Conservation (phyloP, 2,329 filamentous ascomycete genomes). For the Nannizziopsis arthrosporioides region DNA sequence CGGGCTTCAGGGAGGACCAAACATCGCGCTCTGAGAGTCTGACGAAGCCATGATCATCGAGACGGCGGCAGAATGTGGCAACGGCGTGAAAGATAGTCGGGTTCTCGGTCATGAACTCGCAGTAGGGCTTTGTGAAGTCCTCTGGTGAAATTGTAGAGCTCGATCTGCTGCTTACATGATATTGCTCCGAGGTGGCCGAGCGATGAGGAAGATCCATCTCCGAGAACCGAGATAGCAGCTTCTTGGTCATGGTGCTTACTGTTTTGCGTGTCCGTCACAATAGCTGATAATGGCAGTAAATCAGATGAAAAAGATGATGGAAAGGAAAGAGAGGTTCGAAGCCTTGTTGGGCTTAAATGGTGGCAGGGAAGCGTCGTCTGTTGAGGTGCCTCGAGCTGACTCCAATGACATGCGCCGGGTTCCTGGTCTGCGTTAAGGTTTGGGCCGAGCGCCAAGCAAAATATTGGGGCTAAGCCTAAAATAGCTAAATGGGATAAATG, state of each 20-base stretch:
- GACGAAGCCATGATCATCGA: slow-evolving; percentile 60
- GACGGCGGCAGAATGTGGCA: slow-evolving; percentile 60
- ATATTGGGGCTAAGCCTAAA: neutral
- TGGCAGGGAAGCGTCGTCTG: no score
- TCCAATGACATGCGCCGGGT: neutral
- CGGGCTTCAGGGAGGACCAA: slow-evolving; percentile 61
- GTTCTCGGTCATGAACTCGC: slow-evolving; percentile 75
- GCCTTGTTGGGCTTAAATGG: no score
- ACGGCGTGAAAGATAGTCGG: slow-evolving; percentile 92
- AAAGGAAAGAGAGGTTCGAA: no score
- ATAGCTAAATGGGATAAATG: neutral
- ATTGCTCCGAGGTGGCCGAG: neutral
- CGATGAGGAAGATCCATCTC: neutral
- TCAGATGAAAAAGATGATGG: no score
- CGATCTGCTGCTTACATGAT: neutral
- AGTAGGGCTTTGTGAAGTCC: slow-evolving; percentile 70
- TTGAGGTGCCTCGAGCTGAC: no score
- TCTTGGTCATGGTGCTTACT: slow-evolving; percentile 1
- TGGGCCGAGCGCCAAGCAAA: no score
- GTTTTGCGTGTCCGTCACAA: no score
- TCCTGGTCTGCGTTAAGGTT: neutral
- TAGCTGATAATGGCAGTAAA: no score
- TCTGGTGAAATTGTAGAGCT: slow-evolving; percentile 29
- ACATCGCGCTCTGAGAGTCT: slow-evolving; percentile 64
- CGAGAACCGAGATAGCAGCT: slow-evolving; percentile 1